phyloP scores from a whole-genome alignment of 768 basidiomycete genomes.

The Calocybe indica region DNA sequence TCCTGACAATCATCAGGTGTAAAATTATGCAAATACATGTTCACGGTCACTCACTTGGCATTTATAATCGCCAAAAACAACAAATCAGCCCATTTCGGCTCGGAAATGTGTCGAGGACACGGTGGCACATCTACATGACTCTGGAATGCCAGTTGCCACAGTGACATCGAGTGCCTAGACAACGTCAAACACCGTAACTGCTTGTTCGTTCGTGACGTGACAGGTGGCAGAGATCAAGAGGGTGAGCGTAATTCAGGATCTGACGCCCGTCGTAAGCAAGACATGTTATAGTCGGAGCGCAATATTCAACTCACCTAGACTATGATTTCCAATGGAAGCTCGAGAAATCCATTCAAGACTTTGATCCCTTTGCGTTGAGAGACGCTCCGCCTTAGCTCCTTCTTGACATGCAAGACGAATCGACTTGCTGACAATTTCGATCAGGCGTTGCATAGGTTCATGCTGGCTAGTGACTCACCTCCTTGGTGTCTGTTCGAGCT shows the following conservation, averaged over 20 bases:
- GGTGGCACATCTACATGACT: background rate
- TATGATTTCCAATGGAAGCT: background rate
- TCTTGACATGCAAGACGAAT: too few species aligned
- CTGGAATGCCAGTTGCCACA: background rate
- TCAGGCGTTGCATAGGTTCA: too few species aligned
- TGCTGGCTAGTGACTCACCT: too few species aligned
- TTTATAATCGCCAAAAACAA: background rate
- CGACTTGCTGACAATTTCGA: too few species aligned
- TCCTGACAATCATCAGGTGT: too few species aligned
- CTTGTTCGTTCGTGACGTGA: background rate
- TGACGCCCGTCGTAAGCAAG: background rate
- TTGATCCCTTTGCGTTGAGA: too few species aligned
- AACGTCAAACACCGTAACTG: background rate
- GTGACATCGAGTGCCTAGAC: background rate
- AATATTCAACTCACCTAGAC: background rate
- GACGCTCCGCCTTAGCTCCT: too few species aligned
- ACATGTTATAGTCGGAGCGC: background rate
- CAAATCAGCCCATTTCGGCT: background rate
- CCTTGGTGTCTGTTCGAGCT: too few species aligned
- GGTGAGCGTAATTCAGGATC: background rate
- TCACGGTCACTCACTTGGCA: background rate
- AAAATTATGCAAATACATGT: too few species aligned
- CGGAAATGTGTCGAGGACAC: background rate
- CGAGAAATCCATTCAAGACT: too few species aligned
- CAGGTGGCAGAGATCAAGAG: background rate